These are phyloP conservation scores for Mycogone perniciosa DNA, from an alignment of 2,329 filamentous ascomycete species.

Conservation along the genomic window DNA sequence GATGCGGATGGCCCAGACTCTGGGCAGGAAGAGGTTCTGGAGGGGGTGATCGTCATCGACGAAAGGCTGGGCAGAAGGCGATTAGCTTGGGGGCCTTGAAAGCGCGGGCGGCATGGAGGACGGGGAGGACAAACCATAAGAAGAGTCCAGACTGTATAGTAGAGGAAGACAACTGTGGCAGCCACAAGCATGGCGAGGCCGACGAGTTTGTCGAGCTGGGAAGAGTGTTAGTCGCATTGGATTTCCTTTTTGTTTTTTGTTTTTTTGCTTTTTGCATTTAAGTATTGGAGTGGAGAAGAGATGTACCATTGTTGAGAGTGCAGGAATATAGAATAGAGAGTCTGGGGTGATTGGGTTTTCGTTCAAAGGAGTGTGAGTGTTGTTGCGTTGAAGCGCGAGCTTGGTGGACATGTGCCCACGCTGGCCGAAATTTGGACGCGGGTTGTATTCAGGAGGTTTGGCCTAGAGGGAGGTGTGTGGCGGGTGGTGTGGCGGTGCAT, in stretches of 20 bases:
- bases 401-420: slow-evolving; percentile 9
- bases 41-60: slow-evolving; percentile 92
- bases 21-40: slow-evolving; percentile 90
- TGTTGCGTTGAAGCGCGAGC: slow-evolving; percentile 1
- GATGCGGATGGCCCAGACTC: slow-evolving; percentile 97
- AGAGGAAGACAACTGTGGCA: slow-evolving; percentile 60
- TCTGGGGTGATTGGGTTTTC: background rate
- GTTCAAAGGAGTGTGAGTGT: slow-evolving; percentile 8
- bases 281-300: slow-evolving; percentile 8
- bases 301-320: slow-evolving; percentile 25
- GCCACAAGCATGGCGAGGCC: slow-evolving; percentile 63
- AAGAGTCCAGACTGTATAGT: slow-evolving; percentile 97
- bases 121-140: slow-evolving; percentile 65
- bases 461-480: background rate
- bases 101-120: slow-evolving; percentile 3
- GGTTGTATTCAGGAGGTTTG: slow-evolving; percentile 4
- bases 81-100: background rate
- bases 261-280: background rate
- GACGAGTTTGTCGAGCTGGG: slow-evolving; percentile 80
- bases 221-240: background rate
- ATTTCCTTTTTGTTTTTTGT: background rate
- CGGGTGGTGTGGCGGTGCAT: slow-evolving; percentile 1
- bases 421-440: slow-evolving; percentile 11
- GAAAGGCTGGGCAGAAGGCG: slow-evolving; percentile 63
- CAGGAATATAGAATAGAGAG: background rate